A percentile compares a stretch with the other conserved stretches of the same genome.
Evolutionary conservation across 192 early-diverging fungal genomes (phyloP).

Genomic region (Coemansia erecta): DNA sequence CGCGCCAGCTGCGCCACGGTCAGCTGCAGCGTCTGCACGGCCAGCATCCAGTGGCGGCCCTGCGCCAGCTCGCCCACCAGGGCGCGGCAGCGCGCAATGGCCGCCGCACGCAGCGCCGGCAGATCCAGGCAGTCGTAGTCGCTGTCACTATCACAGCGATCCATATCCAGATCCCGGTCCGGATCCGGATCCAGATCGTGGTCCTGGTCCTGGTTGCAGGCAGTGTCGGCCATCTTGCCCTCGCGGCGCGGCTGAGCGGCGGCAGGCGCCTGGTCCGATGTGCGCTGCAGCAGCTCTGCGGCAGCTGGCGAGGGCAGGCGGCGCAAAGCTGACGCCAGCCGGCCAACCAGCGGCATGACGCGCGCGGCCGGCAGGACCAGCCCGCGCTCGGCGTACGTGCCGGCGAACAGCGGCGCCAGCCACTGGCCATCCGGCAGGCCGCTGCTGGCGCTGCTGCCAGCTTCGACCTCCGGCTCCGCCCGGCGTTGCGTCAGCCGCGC

Average conservation of each 20-base stretch:
- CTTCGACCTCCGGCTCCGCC: too few species aligned
- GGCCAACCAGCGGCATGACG: slow-evolving; percentile 53
- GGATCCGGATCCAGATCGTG: background rate
- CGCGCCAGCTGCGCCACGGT: slow-evolving; percentile 31
- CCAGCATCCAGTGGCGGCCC: slow-evolving; percentile 44
- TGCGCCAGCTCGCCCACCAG: slow-evolving; percentile 26
- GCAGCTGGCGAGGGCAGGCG: slow-evolving; percentile 13
- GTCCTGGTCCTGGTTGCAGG: too few species aligned
- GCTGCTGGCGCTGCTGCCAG: slow-evolving; percentile 3
- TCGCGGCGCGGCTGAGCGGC: too few species aligned
- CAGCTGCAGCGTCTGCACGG: slow-evolving; percentile 32
- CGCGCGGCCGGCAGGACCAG: slow-evolving; percentile 60
- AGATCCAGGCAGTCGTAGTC: slow-evolving; percentile 13
- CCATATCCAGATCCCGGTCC: too few species aligned
- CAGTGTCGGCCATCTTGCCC: too few species aligned
- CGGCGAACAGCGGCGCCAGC: slow-evolving; percentile 50
- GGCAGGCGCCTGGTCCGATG: too few species aligned
- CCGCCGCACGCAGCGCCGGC: slow-evolving; percentile 18
- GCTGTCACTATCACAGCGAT: background rate
- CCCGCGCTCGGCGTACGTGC: slow-evolving; percentile 57
- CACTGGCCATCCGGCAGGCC: slow-evolving; percentile 7
- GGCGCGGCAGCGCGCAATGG: slow-evolving; percentile 21
- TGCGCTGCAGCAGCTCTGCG: too few species aligned
- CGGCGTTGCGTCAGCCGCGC: slow-evolving; percentile 23
- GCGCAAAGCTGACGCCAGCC: slow-evolving; percentile 24